phyloP scores from a whole-genome alignment of 441 rosid genomes.

The Erodium texanum region DNA sequence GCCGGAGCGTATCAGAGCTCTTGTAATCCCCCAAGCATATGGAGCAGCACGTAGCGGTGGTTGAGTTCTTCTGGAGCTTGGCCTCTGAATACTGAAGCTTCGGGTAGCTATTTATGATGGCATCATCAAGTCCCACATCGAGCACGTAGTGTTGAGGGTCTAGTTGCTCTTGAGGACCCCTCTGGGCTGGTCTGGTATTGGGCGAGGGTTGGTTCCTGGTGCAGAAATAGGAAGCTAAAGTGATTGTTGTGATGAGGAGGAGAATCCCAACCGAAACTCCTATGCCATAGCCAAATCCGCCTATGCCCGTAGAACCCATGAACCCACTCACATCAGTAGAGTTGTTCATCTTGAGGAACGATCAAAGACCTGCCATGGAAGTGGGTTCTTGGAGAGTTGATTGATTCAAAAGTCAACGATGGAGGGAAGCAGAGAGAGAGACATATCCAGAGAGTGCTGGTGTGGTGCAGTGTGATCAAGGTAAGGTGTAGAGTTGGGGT shows the following conservation, averaged over 20 bases:
- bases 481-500: too few species aligned
- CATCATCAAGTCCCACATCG: constrained; percentile 66
- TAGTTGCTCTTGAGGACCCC: not conserved
- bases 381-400: not conserved
- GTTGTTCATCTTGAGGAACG: not conserved
- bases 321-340: not conserved
- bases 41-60: constrained; percentile 48
- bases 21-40: constrained; percentile 59
- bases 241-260: not conserved
- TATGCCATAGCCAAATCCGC: not conserved
- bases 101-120: constrained; percentile 59
- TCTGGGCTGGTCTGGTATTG: not conserved
- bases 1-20: constrained; percentile 34
- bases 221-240: not conserved
- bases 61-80: constrained; percentile 30
- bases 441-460: too few species aligned
- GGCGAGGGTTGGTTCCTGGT: not conserved
- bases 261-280: not conserved
- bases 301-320: not conserved
- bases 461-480: too few species aligned
- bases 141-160: constrained; percentile 22
- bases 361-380: not conserved
- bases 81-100: constrained; percentile 65
- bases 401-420: not conserved
- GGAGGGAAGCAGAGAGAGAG: too few species aligned